A percentile compares a stretch with the other conserved stretches of the same genome.
Evolutionary conservation across 1,284 basidiomycete genomes (phyloP).

Genomic region (Naganishia cerealis): DNA sequence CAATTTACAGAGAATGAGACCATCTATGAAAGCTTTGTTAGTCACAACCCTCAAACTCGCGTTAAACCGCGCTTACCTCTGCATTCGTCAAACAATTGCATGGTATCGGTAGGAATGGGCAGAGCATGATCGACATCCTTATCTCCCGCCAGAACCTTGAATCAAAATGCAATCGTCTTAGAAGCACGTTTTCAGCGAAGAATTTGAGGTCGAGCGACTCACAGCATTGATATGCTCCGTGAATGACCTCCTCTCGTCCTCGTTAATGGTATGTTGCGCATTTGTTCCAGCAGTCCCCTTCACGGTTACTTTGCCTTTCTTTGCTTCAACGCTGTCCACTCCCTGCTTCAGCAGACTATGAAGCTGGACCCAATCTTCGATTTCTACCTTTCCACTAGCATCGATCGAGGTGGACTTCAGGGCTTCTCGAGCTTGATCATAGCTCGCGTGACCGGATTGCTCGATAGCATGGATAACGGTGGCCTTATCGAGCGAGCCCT

Average conservation of each 20-base stretch:
- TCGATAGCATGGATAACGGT: conserved; percentile 75
- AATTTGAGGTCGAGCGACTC: conserved; percentile 41
- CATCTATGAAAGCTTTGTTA: conserved; percentile 60
- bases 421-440: conserved; percentile 71
- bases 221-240: conserved; percentile 96
- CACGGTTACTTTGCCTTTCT: conserved; percentile 85
- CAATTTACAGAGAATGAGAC: conserved; percentile 93
- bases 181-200: not conserved
- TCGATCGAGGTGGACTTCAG: conserved; percentile 93
- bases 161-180: conserved; percentile 2
- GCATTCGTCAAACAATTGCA: conserved; percentile 98
- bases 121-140: conserved; percentile 76
- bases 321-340: conserved; percentile 57
- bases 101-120: conserved; percentile 94
- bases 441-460: conserved; percentile 73
- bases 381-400: conserved; percentile 89
- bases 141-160: conserved; percentile 84
- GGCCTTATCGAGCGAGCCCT: conserved; percentile 80
- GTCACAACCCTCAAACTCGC: not conserved
- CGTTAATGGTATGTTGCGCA: conserved; percentile 96
- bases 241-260: conserved; percentile 93
- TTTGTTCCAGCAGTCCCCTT: conserved; percentile 87
- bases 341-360: conserved; percentile 34
- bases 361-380: conserved; percentile 89
- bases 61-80: conserved; percentile 56